Evolutionary conservation across 352 stramenopile species (phyloP).

Genomic region (Phytophthora pluvialis): DNA sequence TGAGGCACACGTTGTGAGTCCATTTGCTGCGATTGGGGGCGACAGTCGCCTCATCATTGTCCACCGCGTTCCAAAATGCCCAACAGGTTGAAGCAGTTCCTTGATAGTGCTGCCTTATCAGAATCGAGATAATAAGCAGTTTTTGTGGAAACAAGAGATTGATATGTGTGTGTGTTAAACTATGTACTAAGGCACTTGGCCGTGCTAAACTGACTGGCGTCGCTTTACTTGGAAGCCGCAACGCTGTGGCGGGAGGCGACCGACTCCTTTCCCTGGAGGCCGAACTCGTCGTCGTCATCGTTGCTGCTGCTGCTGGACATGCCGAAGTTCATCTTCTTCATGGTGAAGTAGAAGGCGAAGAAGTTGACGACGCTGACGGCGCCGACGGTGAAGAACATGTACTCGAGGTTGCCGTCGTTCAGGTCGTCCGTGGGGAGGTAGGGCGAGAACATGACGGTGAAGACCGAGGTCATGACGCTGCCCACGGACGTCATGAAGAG

Average conservation of each 20-base stretch:
- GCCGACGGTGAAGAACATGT: conserved; percentile 73
- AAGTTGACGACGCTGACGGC: conserved; percentile 60
- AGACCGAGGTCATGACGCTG: conserved; percentile 62
- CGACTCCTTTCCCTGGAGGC: conserved; percentile 26
- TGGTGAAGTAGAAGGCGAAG: conserved; percentile 52
- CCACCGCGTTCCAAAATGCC: too few relatives aligned
- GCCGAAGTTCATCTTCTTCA: conserved; percentile 70
- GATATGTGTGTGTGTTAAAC: too few relatives aligned
- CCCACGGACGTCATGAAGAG: conserved; percentile 66
- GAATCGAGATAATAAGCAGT: too few relatives aligned
- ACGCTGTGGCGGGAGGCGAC: conserved; percentile 32
- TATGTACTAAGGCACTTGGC: too few relatives aligned
- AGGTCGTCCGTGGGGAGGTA: conserved; percentile 59
- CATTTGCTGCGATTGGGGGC: too few relatives aligned
- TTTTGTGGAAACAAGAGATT: too few relatives aligned
- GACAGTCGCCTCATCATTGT: too few relatives aligned
- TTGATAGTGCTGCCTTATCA: too few relatives aligned
- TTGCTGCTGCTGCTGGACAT: conserved; percentile 28
- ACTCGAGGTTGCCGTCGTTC: conserved; percentile 71
- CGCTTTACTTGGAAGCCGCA: conserved; percentile 29
- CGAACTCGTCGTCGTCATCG: conserved; percentile 7
- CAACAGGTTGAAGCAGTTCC: too few relatives aligned
- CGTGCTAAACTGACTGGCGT: too few relatives aligned
- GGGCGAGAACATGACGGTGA: conserved; percentile 70
- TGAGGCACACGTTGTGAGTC: too few relatives aligned